A percentile compares a stretch with the other conserved stretches of the same genome.
These are phyloP conservation scores for Akanthomyces muscarius DNA, from an alignment of 2,329 filamentous ascomycete species.

Conservation along the genomic window DNA sequence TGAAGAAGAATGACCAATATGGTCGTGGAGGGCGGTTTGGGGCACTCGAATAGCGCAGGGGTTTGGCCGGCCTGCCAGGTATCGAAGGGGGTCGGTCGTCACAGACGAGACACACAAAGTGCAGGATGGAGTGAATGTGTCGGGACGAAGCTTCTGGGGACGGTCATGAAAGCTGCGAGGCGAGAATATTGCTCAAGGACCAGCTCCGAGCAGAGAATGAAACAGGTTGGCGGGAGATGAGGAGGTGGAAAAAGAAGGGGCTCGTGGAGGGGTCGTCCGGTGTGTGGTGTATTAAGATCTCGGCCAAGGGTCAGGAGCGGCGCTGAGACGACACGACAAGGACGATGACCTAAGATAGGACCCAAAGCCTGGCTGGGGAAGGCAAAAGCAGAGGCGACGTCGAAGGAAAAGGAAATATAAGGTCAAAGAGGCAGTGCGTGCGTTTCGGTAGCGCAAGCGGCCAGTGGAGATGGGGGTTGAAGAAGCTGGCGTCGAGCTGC, in stretches of 20 bases:
- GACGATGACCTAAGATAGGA: neutral
- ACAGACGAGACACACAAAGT: neutral
- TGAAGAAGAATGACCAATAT: slow-evolving; percentile 1
- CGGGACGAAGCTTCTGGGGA: neutral
- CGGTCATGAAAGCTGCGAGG: slow-evolving; percentile 2
- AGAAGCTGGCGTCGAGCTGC: neutral
- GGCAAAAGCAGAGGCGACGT: neutral
- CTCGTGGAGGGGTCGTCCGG: slow-evolving; percentile 15
- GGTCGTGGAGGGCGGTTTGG: slow-evolving; percentile 1
- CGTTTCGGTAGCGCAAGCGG: slow-evolving; percentile 5
- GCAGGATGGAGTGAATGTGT: neutral
- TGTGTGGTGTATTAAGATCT: neutral
- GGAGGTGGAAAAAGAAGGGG: slow-evolving; percentile 16
- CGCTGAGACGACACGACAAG: neutral
- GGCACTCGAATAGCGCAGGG: neutral
- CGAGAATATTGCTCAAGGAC: slow-evolving; percentile 5
- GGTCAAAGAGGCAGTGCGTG: slow-evolving; percentile 12
- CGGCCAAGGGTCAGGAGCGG: neutral
- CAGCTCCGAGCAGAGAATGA: slow-evolving; percentile 10
- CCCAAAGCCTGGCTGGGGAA: neutral
- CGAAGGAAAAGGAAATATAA: neutral
- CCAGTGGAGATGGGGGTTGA: slow-evolving; percentile 2
- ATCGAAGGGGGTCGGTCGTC: slow-evolving; percentile 5
- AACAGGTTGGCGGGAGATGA: neutral
- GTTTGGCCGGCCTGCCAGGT: slow-evolving; percentile 3